These are phyloP conservation scores for Auxenochlorella pyrenoidosa DNA, from an alignment of 139 green algal species.

Conservation along the genomic window DNA sequence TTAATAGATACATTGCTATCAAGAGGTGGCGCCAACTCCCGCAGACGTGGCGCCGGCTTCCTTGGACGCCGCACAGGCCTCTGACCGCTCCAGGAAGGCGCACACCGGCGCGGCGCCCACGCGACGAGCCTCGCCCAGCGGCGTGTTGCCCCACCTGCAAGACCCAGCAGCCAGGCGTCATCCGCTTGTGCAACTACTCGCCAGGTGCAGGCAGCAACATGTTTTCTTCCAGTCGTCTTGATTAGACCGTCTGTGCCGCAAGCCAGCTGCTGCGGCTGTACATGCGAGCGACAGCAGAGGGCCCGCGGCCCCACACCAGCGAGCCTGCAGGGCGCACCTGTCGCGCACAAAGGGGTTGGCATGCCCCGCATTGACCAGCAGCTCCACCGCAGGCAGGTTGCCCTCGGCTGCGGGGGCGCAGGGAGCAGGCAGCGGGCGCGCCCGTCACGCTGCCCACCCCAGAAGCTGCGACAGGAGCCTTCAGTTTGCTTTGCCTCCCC, in stretches of 20 bases:
- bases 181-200: no score
- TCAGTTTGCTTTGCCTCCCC: no score
- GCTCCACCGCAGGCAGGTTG: conserved; percentile 58
- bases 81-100: conserved; percentile 3
- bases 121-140: conserved; percentile 61
- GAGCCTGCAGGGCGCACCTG: not conserved
- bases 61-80: no score
- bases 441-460: no score
- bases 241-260: not conserved
- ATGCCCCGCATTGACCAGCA: conserved; percentile 30
- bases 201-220: no score
- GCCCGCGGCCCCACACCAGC: no score
- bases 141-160: conserved; percentile 56
- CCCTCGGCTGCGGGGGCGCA: conserved; percentile 48
- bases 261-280: not conserved
- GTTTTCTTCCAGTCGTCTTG: no score
- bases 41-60: no score
- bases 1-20: no score
- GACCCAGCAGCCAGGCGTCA: no score
- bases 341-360: conserved; percentile 30
- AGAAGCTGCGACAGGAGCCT: not conserved
- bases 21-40: no score
- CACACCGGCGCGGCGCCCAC: conserved; percentile 51
- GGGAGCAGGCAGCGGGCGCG: not conserved
- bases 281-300: not conserved